phyloP scores from a whole-genome alignment of 345 rosid species.

The Corymbia maculata region DNA sequence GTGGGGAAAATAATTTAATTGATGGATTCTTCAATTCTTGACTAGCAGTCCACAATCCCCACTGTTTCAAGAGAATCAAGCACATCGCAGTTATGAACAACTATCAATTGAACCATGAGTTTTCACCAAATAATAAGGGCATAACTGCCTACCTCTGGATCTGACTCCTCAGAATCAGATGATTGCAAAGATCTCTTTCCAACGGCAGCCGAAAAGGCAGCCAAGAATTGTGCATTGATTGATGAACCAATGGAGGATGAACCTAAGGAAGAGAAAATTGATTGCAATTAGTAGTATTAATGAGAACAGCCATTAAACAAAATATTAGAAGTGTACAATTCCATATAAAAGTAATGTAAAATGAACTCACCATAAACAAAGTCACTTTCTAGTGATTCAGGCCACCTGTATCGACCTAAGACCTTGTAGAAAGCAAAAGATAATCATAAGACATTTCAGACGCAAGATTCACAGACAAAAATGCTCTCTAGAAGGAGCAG shows the following conservation, averaged over 20 bases:
- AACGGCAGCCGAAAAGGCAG: constrained; percentile 72
- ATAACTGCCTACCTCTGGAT: constrained; percentile 66
- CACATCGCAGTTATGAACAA: background rate
- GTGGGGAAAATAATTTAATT: constrained; percentile 71
- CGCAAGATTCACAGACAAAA: background rate
- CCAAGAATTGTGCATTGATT: constrained; percentile 58
- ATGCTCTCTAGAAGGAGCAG: background rate
- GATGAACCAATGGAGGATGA: constrained; percentile 79
- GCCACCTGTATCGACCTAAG: constrained; percentile 73
- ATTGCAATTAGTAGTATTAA: background rate
- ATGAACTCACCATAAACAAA: constrained; percentile 64
- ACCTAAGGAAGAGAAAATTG: constrained; percentile 31
- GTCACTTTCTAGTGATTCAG: constrained; percentile 68
- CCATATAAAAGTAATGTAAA: background rate
- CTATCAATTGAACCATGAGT: background rate
- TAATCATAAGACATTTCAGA: background rate
- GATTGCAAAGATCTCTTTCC: constrained; percentile 55
- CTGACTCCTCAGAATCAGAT: constrained; percentile 84
- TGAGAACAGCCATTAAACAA: background rate
- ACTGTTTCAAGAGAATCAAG: constrained; percentile 32
- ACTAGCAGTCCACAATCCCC: constrained; percentile 93
- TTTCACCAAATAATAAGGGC: background rate
- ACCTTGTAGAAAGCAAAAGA: constrained; percentile 31
- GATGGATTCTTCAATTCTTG: constrained; percentile 77
- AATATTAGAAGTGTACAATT: background rate